Base-by-base conservation (phyloP, 306 rosid genomes). In the Medicago ruthenica region DNA sequence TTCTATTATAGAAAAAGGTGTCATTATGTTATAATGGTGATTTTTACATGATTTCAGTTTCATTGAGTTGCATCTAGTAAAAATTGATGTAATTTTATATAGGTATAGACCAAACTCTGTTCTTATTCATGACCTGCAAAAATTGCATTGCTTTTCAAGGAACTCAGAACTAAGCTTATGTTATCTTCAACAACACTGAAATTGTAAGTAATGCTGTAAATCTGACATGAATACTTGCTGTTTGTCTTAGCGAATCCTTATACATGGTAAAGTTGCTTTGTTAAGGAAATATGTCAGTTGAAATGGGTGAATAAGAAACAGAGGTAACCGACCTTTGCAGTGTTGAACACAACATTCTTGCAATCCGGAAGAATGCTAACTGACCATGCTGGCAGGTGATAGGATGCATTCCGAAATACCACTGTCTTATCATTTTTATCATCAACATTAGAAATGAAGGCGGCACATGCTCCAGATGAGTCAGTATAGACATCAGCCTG, bases 281-380 rank as follows among this genome's bases (percentile, higher is more conserved):
- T 69, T 15, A 59, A 64, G 39, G 45, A 73, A 74, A 58, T 41
- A 65, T 14, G 27, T 70, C 37, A 37, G 60, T 6, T 20, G 12
- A 7, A 69, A 68, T 67, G 79, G 40, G 45, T 55, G 76, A 70
- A 71, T 59, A 63, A 71, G 62, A 73, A 66, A 77, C 63, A 67
- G 11, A 9, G 16, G 57, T 64, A 48, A 67, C 72, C 63, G 84
- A 87, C 98, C 98, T 87, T 88, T 60, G 97, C 97, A 3, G 98
- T 90, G 85, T 94, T 94, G 80, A 70, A 92, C 55, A 86, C 90
- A 20, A 87, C 95, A 73, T 85, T 88, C 85, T 87, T 94, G 96
- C 98, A 94, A 88, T 94, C 97, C 24, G 95, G 98, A 60, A 94
- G 94, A 75, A 94, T 94, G 88, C 97, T 91, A 64, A 94, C 97